Conservation (phyloP, 2,329 filamentous ascomycete genomes). For the Nigrograna mackinnonii region DNA sequence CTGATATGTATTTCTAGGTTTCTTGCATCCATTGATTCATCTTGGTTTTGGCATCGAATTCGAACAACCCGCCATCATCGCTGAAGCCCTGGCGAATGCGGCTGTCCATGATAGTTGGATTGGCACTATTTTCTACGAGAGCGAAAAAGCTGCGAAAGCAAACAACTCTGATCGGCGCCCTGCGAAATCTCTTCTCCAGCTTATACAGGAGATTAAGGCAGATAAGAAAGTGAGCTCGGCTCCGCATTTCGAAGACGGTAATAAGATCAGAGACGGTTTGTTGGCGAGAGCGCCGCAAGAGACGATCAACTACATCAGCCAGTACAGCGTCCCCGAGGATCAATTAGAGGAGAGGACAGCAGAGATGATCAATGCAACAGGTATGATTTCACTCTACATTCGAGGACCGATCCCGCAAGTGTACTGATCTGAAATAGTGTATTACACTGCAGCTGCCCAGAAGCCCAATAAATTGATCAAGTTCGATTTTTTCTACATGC, state of each 20-base stretch:
- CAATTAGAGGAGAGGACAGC: slow-evolving; percentile 62
- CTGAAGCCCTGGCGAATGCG: slow-evolving; percentile 77
- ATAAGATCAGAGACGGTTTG: slow-evolving; percentile 72
- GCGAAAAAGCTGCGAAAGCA: slow-evolving; percentile 53
- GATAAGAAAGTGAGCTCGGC: slow-evolving; percentile 62
- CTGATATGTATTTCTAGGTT: slow-evolving; percentile 58
- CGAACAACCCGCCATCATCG: slow-evolving; percentile 77
- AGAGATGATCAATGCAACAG: slow-evolving; percentile 71
- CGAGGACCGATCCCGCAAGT: background rate
- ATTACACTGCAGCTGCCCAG: slow-evolving; percentile 65
- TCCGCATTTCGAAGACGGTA: slow-evolving; percentile 56
- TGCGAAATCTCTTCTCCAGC: slow-evolving; percentile 53
- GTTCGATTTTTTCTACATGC: slow-evolving; percentile 84
- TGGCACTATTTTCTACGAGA: slow-evolving; percentile 55
- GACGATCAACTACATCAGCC: slow-evolving; percentile 63
- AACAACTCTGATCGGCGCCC: slow-evolving; percentile 14
- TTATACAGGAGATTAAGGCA: slow-evolving; percentile 63
- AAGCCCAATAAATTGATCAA: slow-evolving; percentile 59
- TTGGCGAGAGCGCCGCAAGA: slow-evolving; percentile 64
- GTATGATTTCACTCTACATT: slow-evolving; percentile 34
- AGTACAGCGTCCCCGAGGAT: slow-evolving; percentile 55
- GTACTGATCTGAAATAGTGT: slow-evolving; percentile 38
- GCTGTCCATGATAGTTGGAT: slow-evolving; percentile 68
- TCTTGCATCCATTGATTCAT: slow-evolving; percentile 82
- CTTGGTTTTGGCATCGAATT: slow-evolving; percentile 86